phyloP scores from a whole-genome alignment of 2,329 filamentous ascomycete species.

The Fusarium metavorans region DNA sequence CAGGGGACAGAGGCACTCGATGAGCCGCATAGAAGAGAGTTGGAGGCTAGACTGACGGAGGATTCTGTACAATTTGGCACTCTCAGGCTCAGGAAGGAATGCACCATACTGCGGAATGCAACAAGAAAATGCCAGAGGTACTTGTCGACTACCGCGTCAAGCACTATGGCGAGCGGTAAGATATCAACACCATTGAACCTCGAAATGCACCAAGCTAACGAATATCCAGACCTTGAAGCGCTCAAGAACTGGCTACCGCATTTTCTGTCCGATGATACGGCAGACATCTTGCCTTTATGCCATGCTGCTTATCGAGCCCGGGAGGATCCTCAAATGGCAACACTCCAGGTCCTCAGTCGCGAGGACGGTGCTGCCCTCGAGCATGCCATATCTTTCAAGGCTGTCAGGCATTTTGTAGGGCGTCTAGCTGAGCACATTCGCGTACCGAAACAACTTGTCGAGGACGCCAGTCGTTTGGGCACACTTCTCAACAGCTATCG shows the following conservation, averaged over 20 bases:
- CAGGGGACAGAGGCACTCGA: not conserved
- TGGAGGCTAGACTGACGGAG: conserved; percentile 1
- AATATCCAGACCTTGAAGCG: not conserved
- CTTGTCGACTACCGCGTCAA: not conserved
- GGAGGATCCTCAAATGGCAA: conserved; percentile 29
- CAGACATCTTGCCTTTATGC: conserved; percentile 10
- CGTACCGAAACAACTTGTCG: conserved; percentile 52
- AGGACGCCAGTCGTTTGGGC: conserved; percentile 46
- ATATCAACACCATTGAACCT: not conserved
- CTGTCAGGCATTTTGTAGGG: conserved; percentile 57
- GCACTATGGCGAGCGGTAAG: conserved; percentile 9
- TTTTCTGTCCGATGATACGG: not conserved
- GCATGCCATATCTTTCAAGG: conserved; percentile 37
- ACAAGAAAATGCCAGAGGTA: conserved; percentile 23
- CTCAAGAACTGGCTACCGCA: conserved; percentile 27
- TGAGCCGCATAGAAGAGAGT: not conserved
- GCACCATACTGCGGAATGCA: conserved; percentile 24
- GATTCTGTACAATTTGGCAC: conserved; percentile 33
- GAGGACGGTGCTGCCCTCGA: conserved; percentile 4
- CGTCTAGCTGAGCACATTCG: conserved; percentile 58
- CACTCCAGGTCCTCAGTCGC: conserved; percentile 16
- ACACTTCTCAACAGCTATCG: conserved; percentile 45
- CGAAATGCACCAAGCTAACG: not conserved
- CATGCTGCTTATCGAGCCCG: conserved; percentile 30
- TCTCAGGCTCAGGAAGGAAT: conserved; percentile 41